A percentile compares a stretch with the other conserved stretches of the same genome.
Conservation (phyloP, 257 asterid genomes). For the Rubia yunnanensis region DNA sequence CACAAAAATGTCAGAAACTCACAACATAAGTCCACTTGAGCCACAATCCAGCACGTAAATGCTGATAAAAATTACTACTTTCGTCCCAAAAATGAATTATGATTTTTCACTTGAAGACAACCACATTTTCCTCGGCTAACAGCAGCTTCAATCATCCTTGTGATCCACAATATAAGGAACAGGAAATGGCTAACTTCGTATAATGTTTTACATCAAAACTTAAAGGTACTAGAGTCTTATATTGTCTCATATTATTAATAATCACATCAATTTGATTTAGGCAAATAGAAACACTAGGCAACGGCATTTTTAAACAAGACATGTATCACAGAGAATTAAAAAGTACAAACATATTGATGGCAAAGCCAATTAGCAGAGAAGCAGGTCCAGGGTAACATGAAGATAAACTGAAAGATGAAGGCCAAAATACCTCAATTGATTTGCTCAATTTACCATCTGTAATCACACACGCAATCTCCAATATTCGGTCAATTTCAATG, state of each 20-base stretch:
- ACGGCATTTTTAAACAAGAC: not conserved
- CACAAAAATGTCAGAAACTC: not conserved
- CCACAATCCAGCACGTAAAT: not conserved
- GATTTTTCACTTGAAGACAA: not conserved
- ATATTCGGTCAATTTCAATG: conserved; percentile 66
- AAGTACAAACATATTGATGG: not conserved
- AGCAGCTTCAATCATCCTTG: not conserved
- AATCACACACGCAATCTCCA: conserved; percentile 95
- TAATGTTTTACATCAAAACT: not conserved
- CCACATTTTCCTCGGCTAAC: not conserved
- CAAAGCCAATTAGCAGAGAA: not conserved
- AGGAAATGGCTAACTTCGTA: not conserved
- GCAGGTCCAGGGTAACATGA: not conserved
- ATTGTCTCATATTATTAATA: not conserved
- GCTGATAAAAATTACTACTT: not conserved
- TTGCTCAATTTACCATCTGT: conserved; percentile 79
- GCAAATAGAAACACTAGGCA: not conserved
- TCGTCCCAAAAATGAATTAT: not conserved
- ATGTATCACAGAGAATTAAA: not conserved
- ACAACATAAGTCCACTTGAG: not conserved
- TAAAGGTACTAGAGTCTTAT: not conserved
- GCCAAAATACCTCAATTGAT: conserved; percentile 54
- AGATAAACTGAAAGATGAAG: conserved; percentile 3
- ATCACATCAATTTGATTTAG: not conserved
- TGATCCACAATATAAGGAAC: not conserved